These are phyloP conservation scores for Coprinopsis strossmayeri DNA, from an alignment of 768 basidiomycete species.

Conservation along the genomic window DNA sequence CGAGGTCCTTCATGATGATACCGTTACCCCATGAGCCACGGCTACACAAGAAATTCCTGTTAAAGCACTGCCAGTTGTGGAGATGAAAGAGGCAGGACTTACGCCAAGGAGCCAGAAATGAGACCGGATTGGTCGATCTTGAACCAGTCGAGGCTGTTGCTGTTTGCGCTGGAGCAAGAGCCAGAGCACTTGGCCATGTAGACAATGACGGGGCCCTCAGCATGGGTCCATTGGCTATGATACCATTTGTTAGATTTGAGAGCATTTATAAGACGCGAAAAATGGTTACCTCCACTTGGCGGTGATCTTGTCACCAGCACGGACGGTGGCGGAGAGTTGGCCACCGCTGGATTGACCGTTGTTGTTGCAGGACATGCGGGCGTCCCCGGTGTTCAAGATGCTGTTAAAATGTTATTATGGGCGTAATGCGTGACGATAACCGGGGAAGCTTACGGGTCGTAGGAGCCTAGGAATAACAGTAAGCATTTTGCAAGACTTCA, in stretches of 20 bases:
- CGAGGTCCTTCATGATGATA: conserved; percentile 20
- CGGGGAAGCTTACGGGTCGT: conserved; percentile 26
- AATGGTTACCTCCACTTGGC: conserved; percentile 32
- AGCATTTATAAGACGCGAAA: no score
- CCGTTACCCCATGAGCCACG: conserved; percentile 25
- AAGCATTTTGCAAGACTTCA: neutral
- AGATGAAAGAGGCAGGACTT: conserved; percentile 2
- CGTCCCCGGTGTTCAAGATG: neutral
- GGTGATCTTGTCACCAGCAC: conserved; percentile 25
- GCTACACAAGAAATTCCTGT: no score
- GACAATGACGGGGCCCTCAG: conserved; percentile 29
- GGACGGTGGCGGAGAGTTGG: conserved; percentile 28
- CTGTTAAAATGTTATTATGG: neutral
- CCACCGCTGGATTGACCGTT: conserved; percentile 23
- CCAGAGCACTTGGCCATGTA: conserved; percentile 31
- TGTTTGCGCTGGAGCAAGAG: conserved; percentile 25
- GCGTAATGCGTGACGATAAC: no score
- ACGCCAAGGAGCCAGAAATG: conserved; percentile 26
- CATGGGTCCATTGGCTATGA: conserved; percentile 27
- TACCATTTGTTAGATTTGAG: no score
- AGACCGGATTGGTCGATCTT: conserved; percentile 29
- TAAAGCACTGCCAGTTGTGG: no score
- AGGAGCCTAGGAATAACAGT: conserved; percentile 18
- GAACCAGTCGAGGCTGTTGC: conserved; percentile 28
- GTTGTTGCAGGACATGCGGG: conserved; percentile 29